phyloP scores from a whole-genome alignment of 139 green algal genomes.

The Auxenochlorella protothecoides region DNA sequence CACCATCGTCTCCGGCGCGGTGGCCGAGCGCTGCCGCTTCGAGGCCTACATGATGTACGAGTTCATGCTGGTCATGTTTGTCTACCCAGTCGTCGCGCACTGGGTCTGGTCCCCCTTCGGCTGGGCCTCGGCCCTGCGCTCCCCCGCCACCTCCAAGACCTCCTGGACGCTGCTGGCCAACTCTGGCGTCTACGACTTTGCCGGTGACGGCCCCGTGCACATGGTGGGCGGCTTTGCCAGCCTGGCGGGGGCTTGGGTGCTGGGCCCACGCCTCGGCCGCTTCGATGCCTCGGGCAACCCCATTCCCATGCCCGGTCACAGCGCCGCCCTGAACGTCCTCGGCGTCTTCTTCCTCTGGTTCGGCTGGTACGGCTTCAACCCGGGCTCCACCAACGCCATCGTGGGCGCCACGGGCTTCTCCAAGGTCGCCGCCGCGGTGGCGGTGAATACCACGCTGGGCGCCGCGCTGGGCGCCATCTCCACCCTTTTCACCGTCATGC shows the following conservation, averaged over 20 bases:
- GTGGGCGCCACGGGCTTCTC: conserved; percentile 10
- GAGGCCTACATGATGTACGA: conserved; percentile 51
- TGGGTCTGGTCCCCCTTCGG: conserved; percentile 41
- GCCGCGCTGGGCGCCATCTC: conserved; percentile 15
- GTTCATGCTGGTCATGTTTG: conserved; percentile 51
- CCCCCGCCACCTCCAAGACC: conserved; percentile 1
- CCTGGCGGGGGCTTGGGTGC: conserved; percentile 63
- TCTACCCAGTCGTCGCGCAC: conserved; percentile 60
- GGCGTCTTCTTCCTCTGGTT: conserved; percentile 84
- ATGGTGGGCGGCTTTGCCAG: conserved; percentile 71
- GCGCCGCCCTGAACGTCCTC: conserved; percentile 48
- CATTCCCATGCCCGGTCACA: conserved; percentile 71
- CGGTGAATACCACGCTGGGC: conserved; percentile 71
- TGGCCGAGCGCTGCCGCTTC: conserved; percentile 52
- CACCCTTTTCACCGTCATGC: conserved; percentile 23
- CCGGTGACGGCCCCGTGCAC: conserved; percentile 50
- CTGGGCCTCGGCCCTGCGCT: conserved; percentile 28
- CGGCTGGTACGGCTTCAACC: conserved; percentile 59
- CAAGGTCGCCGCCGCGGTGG: conserved; percentile 20
- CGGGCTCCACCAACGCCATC: conserved; percentile 50
- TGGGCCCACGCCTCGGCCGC: conserved; percentile 83
- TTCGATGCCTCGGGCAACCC: conserved; percentile 79
- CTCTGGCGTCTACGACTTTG: conserved; percentile 44
- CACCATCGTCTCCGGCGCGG: conserved; percentile 62
- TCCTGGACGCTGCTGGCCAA: conserved; percentile 19